These are phyloP conservation scores for Thermothelomyces thermophilus DNA, from an alignment of 2,329 filamentous ascomycete genomes.

Conservation along the genomic window DNA sequence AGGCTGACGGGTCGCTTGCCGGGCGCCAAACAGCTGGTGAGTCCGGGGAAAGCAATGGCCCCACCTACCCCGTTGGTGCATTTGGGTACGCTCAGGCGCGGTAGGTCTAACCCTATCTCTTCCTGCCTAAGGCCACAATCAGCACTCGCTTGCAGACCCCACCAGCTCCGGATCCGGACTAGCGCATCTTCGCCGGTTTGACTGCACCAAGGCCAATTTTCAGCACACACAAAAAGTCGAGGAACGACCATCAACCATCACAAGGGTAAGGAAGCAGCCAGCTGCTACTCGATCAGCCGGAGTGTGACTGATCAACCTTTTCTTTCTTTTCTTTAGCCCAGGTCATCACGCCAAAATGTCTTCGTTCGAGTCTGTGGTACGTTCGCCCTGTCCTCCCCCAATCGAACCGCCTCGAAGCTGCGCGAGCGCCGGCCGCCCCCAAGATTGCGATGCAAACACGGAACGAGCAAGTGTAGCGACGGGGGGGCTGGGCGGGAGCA, in stretches of 20 bases:
- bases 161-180: conserved; percentile 18
- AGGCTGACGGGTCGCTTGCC: neutral
- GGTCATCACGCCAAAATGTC: conserved; percentile 29
- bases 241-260: conserved; percentile 26
- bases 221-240: conserved; percentile 27
- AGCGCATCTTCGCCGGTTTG: conserved; percentile 20
- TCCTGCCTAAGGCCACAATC: conserved; percentile 23
- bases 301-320: conserved; percentile 27
- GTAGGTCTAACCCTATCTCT: conserved; percentile 27
- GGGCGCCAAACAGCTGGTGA: conserved; percentile 10
- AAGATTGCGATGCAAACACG: conserved; percentile 12
- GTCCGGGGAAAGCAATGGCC: conserved; percentile 8
- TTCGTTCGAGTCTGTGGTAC: conserved; percentile 29
- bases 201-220: conserved; percentile 27
- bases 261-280: conserved; percentile 28
- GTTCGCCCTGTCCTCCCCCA: conserved; percentile 13
- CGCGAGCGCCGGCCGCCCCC: conserved; percentile 4
- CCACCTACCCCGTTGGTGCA: too few relatives aligned
- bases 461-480: conserved; percentile 1
- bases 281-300: conserved; percentile 26
- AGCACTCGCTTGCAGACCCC: conserved; percentile 17
- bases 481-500: neutral
- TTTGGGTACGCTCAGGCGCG: conserved; percentile 7
- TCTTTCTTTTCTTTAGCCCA: conserved; percentile 22
- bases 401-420: conserved; percentile 7